Evolutionary conservation across 352 stramenopile genomes (phyloP), one percentile per base, ranked within the genome.

Genomic region (Phytophthora gonapodyides): DNA sequence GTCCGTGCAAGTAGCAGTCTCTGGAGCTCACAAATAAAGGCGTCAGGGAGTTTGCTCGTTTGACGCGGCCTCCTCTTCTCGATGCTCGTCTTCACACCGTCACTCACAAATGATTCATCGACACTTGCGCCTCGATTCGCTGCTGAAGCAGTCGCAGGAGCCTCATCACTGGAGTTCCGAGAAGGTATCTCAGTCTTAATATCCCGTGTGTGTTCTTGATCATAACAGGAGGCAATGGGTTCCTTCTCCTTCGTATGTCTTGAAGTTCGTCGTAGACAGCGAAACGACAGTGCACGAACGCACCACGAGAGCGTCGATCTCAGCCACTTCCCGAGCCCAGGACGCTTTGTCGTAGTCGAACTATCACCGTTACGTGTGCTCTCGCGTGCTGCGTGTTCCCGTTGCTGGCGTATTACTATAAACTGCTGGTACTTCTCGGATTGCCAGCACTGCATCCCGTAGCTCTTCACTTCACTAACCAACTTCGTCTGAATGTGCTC

Each of bases 311-410:
- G 36, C 3, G 37, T 12, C n/a, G 9, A 9, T 31, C 37, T 64
- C 19, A 64, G 35, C 45, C 45, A 64, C 16, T 44, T 45, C 13
- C 46, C 34, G 10, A 57, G 27, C 35, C 46, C 45, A 43, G 51
- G 36, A 1, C 4, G 17, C 33, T 53, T 33, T 46, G 1, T 31
- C 2, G 17, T 30, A 30, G 15, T 15, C 5, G 7, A 49, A 36
- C 11, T 12, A 36, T 35, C 19, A 4, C 10, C 12, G 5, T 7
- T 7, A 10, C 16, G 10, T 15, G 19, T 17, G 41, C 24, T 30
- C 17, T 37, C 16, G 21, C 9, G 31, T 19, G 10, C 24, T 34
- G 21, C 51, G 50, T 19, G 16, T 10, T 42, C 42, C 3, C 37
- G 3, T 44, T 27, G 2, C 24, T 36, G 10, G 3, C 24, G 38